Percentiles rank a stretch among this genome's conserved stretches.
Conservation (phyloP, 495 filamentous ascomycete genomes). For the Neurospora cerealis region DNA sequence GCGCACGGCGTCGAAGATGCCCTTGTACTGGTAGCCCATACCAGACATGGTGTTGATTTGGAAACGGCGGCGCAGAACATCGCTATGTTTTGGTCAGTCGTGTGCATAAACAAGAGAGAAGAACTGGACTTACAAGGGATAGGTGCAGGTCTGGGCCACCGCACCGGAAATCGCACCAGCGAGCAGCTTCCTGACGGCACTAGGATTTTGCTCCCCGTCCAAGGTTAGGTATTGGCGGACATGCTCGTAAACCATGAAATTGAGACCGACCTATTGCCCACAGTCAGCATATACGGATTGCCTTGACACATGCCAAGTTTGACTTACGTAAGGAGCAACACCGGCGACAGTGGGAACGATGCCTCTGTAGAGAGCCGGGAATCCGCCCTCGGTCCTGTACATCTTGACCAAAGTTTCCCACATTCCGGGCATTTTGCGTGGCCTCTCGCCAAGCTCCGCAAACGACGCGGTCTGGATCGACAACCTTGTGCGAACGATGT, state of each 20-base stretch:
- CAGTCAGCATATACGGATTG: conserved; percentile 13
- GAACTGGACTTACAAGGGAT: conserved; percentile 63
- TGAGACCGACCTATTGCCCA: conserved; percentile 67
- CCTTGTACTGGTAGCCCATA: conserved; percentile 94
- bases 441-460: conserved; percentile 49
- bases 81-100: conserved; percentile 41
- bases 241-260: conserved; percentile 96
- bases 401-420: conserved; percentile 72
- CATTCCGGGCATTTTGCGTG: conserved; percentile 80
- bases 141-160: conserved; percentile 94
- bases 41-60: conserved; percentile 99
- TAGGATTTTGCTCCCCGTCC: conserved; percentile 80
- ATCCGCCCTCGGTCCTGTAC: conserved; percentile 84
- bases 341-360: conserved; percentile 90
- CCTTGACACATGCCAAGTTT: neutral
- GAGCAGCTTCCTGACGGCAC: conserved; percentile 64
- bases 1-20: conserved; percentile 71
- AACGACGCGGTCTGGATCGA: conserved; percentile 97
- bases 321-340: conserved; percentile 84
- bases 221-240: conserved; percentile 76
- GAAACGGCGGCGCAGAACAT: conserved; percentile 90
- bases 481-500: conserved; percentile 89
- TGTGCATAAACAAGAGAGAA: too few species aligned
- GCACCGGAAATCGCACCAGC: conserved; percentile 93
- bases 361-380: conserved; percentile 77